A percentile compares a stretch with the other conserved stretches of the same genome.
Conservation (phyloP, 192 early-diverging fungal genomes). For the Hyaloraphidium curvatum region DNA sequence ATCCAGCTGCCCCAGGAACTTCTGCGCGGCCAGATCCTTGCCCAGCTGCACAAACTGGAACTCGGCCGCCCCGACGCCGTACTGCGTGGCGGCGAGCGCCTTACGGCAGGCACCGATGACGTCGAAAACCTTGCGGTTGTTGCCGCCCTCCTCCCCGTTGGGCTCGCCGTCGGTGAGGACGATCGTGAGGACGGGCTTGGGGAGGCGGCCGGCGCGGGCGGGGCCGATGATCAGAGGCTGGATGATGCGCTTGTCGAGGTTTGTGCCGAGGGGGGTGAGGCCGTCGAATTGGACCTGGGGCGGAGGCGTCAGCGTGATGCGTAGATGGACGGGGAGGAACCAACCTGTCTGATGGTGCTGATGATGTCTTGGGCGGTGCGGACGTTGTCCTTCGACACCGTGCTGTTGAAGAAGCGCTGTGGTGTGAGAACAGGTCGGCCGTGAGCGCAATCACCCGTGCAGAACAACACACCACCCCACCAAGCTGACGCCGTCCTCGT, state of each 20-base stretch:
- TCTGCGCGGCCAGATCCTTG: slow-evolving; percentile 11
- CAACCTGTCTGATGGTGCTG: no score
- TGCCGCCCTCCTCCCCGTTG: slow-evolving; percentile 8
- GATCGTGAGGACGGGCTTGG: slow-evolving; percentile 12
- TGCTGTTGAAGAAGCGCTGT: slow-evolving; percentile 14
- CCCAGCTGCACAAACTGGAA: slow-evolving; percentile 15
- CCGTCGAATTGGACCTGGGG: slow-evolving; percentile 11
- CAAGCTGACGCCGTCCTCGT: slow-evolving; percentile 14
- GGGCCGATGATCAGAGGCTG: slow-evolving; percentile 7
- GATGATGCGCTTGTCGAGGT: slow-evolving; percentile 12
- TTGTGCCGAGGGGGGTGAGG: slow-evolving; percentile 13
- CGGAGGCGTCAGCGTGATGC: no score
- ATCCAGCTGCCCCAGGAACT: slow-evolving; percentile 9
- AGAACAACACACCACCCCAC: no score
- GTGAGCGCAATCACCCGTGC: no score
- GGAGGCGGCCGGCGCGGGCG: not conserved
- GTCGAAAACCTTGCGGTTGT: slow-evolving; percentile 2
- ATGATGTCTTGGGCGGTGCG: no score
- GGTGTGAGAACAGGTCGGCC: no score
- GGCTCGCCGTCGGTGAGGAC: slow-evolving; percentile 17
- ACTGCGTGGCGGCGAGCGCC: slow-evolving; percentile 4
- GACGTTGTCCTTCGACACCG: slow-evolving; percentile 10
- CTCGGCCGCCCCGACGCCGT: slow-evolving; percentile 7
- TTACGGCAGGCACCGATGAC: slow-evolving; percentile 8
- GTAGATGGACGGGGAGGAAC: no score